Evolutionary conservation across 2,329 filamentous ascomycete genomes (phyloP).

Genomic region (Metarhizium album): DNA sequence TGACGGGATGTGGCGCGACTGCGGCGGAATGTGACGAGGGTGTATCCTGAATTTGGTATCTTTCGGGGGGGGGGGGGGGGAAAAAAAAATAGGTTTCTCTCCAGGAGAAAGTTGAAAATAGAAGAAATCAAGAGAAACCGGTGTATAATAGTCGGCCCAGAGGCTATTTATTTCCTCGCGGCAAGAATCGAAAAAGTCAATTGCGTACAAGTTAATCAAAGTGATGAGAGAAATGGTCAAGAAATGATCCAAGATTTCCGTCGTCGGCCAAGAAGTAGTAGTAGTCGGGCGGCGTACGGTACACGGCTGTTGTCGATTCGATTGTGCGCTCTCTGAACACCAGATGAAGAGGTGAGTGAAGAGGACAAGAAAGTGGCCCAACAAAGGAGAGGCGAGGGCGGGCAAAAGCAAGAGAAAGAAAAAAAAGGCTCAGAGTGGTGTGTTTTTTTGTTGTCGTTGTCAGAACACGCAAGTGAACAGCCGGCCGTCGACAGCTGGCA

Average conservation of each 20-base stretch:
- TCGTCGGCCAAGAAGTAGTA: neutral
- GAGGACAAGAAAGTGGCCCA: neutral
- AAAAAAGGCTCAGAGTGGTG: neutral
- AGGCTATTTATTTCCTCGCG: neutral
- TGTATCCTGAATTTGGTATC: slow-evolving; percentile 7
- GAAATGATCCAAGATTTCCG: neutral
- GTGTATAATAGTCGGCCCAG: neutral
- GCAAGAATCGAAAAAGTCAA: neutral
- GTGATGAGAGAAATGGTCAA: neutral
- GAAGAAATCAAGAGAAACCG: neutral
- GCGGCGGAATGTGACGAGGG: neutral
- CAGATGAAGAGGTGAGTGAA: slow-evolving; percentile 1
- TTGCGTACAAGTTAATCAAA: neutral
- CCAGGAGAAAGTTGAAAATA: neutral
- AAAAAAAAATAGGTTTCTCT: neutral
- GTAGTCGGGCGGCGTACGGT: neutral
- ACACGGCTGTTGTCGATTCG: neutral
- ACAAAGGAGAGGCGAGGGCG: neutral
- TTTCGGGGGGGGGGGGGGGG: neutral
- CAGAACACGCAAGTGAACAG: neutral
- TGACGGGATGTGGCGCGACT: neutral
- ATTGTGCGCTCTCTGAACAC: neutral
- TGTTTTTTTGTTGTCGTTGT: neutral
- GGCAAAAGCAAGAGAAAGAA: neutral
- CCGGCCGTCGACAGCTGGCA: slow-evolving; percentile 3